phyloP scores from a whole-genome alignment of 139 green algal genomes.

The Gonium pectorale region DNA sequence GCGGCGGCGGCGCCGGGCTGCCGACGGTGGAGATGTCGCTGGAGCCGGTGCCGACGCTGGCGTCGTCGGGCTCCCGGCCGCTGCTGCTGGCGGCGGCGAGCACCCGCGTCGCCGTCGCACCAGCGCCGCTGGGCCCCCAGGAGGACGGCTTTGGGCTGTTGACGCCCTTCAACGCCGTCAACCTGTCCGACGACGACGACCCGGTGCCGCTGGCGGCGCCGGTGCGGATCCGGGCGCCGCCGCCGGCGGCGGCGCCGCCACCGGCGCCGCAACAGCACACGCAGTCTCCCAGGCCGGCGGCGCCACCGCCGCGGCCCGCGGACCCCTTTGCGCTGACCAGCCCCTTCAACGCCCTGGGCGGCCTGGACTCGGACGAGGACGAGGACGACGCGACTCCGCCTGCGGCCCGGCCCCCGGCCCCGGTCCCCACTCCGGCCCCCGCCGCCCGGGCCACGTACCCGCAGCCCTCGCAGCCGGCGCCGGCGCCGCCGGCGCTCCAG shows the following conservation, averaged over 20 bases:
- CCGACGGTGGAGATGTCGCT: background rate
- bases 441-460: too few species aligned
- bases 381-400: too few species aligned
- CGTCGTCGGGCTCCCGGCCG: background rate
- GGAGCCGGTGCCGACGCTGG: conserved; percentile 10
- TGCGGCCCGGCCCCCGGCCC: too few species aligned
- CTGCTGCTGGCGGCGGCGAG: background rate
- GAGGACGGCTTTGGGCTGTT: background rate
- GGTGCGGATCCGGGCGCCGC: too few species aligned
- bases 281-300: background rate
- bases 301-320: background rate
- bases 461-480: too few species aligned
- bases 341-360: background rate
- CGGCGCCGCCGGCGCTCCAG: too few species aligned
- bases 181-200: background rate
- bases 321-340: background rate
- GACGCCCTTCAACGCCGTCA: background rate
- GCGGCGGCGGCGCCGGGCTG: background rate
- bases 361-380: background rate
- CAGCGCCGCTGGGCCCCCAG: background rate
- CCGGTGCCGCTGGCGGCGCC: too few species aligned
- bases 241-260: too few species aligned
- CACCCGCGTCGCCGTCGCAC: too few species aligned
- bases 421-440: too few species aligned
- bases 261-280: background rate